Evolutionary conservation across 768 basidiomycete species (phyloP).

Genomic region (Xerocomellus amylosporus): DNA sequence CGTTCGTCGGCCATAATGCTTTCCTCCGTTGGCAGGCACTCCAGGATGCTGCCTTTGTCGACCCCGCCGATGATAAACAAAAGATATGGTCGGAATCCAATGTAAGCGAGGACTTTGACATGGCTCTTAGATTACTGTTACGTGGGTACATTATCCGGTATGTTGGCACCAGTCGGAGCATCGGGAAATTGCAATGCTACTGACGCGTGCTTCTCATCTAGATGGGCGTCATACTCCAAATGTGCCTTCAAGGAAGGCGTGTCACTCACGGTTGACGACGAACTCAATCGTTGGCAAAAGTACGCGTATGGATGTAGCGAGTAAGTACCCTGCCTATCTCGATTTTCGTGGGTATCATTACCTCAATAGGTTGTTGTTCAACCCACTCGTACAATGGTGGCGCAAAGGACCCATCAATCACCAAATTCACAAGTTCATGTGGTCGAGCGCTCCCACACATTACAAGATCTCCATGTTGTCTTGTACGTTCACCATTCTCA

Average conservation of each 20-base stretch:
- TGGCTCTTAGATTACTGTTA: conserved; percentile 57
- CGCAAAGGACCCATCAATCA: conserved; percentile 77
- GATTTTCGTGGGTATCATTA: background rate
- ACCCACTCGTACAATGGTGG: conserved; percentile 79
- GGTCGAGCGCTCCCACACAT: conserved; percentile 74
- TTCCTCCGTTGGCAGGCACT: conserved; percentile 88
- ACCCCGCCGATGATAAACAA: conserved; percentile 54
- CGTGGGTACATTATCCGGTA: conserved; percentile 69
- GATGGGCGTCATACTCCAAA: conserved; percentile 78
- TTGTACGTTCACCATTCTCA: conserved; percentile 36
- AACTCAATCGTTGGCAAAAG: conserved; percentile 91
- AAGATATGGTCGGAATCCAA: conserved; percentile 68
- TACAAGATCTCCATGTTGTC: conserved; percentile 71
- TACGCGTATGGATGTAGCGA: conserved; percentile 67
- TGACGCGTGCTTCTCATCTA: conserved; percentile 19
- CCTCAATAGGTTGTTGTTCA: conserved; percentile 70
- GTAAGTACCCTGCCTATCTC: conserved; percentile 36
- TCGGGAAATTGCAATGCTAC: background rate
- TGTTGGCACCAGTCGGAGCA: background rate
- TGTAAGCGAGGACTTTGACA: conserved; percentile 70
- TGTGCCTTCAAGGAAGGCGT: conserved; percentile 92
- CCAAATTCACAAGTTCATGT: conserved; percentile 72
- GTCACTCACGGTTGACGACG: conserved; percentile 84
- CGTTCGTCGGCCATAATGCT: conserved; percentile 86
- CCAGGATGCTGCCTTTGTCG: conserved; percentile 79